Conservation (phyloP, 441 rosid species). For the Pelargonium myrrhifolium region DNA sequence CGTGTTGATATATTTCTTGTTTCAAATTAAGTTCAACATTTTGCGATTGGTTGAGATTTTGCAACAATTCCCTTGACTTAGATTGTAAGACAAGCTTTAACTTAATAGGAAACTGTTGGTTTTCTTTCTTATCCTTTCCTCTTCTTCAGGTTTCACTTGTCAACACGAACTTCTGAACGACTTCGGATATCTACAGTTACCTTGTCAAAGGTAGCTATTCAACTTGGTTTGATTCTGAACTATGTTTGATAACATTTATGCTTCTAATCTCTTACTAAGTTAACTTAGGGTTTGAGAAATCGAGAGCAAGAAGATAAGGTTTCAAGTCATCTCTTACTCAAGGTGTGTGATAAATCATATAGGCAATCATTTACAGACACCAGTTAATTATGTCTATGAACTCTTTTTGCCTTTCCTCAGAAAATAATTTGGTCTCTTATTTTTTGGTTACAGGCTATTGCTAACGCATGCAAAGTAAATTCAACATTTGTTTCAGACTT, state of each 20-base stretch:
- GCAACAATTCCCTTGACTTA: background rate
- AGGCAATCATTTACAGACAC: background rate
- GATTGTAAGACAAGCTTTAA: background rate
- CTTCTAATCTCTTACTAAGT: slow-evolving; percentile 9
- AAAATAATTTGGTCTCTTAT: slow-evolving; percentile 12
- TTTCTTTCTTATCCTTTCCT: slow-evolving; percentile 6
- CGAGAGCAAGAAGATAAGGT: slow-evolving; percentile 77
- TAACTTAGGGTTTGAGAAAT: slow-evolving; percentile 51
- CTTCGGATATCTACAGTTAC: slow-evolving; percentile 55
- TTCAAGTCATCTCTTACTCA: slow-evolving; percentile 60
- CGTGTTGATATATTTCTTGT: background rate
- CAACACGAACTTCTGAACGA: slow-evolving; percentile 59
- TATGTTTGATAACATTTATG: background rate
- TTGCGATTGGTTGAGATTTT: background rate
- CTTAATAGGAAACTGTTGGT: background rate
- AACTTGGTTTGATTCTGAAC: slow-evolving; percentile 3
- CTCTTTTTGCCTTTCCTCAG: background rate
- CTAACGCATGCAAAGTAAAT: slow-evolving; percentile 66
- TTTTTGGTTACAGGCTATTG: slow-evolving; percentile 55
- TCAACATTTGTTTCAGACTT: slow-evolving; percentile 42
- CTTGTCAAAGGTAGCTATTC: slow-evolving; percentile 50
- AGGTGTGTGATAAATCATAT: slow-evolving; percentile 37
- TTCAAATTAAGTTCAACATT: background rate
- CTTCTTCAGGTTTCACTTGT: slow-evolving; percentile 53
- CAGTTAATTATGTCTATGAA: background rate